phyloP scores from a whole-genome alignment of 176 grass and related monocot genomes.

The sorghum (Sorghum bicolor) region DNA sequence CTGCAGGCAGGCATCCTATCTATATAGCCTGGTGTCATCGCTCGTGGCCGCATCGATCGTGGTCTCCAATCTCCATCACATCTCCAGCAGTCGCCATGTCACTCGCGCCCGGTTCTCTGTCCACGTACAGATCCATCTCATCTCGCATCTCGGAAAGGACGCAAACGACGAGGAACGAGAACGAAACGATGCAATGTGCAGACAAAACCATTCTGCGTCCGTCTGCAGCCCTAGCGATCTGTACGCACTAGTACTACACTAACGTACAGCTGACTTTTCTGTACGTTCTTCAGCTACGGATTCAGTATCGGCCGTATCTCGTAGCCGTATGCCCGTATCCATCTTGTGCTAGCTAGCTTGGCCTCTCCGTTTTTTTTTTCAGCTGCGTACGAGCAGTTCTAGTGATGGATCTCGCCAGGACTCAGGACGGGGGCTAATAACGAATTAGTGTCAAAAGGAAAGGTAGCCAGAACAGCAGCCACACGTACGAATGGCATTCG shows the following conservation, averaged over 20 bases:
- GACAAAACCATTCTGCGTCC: not conserved
- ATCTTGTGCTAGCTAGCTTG: not conserved
- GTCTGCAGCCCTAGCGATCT: not conserved
- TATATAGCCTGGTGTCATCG: not conserved
- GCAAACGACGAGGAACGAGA: not conserved
- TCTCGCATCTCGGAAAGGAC: no score
- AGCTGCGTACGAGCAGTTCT: not conserved
- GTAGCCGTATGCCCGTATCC: not conserved
- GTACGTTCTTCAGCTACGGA: not conserved
- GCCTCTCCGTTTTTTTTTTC: not conserved
- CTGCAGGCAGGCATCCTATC: not conserved
- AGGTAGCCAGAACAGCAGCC: not conserved
- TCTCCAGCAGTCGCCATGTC: not conserved
- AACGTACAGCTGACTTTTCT: not conserved
- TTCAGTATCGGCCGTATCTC: not conserved
- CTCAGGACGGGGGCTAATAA: not conserved
- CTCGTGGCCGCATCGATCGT: not conserved
- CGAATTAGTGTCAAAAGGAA: not conserved
- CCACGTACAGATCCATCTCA: not conserved
- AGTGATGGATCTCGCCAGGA: conserved; percentile 1
- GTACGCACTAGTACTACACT: no score
- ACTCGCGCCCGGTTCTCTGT: not conserved
- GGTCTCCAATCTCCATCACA: not conserved
- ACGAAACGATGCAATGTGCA: not conserved
- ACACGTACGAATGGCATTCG: not conserved